Conservation (phyloP, 371 early-diverging fungal genomes). For the Mucor indicus region DNA sequence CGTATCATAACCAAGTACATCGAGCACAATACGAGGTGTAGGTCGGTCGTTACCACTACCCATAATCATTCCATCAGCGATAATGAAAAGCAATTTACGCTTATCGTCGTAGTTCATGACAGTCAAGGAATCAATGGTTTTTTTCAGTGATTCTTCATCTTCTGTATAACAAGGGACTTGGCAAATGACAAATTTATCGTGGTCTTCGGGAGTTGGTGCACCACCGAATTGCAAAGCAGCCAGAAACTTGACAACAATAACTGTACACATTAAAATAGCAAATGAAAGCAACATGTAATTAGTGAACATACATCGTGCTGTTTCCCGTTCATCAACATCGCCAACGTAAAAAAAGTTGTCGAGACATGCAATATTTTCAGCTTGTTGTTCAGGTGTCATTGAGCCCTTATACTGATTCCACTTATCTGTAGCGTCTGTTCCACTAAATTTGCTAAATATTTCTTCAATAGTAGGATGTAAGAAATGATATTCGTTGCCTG, state of each 20-base stretch:
- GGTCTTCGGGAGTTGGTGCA: constrained; percentile 75
- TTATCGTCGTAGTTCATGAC: constrained; percentile 91
- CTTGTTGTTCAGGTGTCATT: constrained; percentile 35
- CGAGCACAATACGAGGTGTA: constrained; percentile 95
- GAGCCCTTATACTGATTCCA: constrained; percentile 49
- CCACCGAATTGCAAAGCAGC: constrained; percentile 86
- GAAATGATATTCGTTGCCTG: constrained; percentile 44
- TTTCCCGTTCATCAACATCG: constrained; percentile 80
- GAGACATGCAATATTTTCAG: constrained; percentile 64
- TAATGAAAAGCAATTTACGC: constrained; percentile 91
- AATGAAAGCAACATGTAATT: constrained; percentile 84
- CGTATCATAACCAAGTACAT: constrained; percentile 91
- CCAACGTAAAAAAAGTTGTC: constrained; percentile 87
- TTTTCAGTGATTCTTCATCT: constrained; percentile 85
- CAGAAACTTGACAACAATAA: constrained; percentile 89
- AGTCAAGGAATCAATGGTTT: constrained; percentile 96
- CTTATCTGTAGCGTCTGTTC: constrained; percentile 62
- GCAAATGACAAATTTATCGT: constrained; percentile 83
- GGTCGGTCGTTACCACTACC: constrained; percentile 96
- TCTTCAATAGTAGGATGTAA: constrained; percentile 53
- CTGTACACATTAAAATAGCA: constrained; percentile 75
- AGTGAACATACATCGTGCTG: constrained; percentile 80
- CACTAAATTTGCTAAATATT: constrained; percentile 68
- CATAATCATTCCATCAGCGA: constrained; percentile 92
- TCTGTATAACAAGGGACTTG: constrained; percentile 98